These are phyloP conservation scores for Delphinella strobiligena DNA, from an alignment of 2,329 filamentous ascomycete species.

Conservation along the genomic window DNA sequence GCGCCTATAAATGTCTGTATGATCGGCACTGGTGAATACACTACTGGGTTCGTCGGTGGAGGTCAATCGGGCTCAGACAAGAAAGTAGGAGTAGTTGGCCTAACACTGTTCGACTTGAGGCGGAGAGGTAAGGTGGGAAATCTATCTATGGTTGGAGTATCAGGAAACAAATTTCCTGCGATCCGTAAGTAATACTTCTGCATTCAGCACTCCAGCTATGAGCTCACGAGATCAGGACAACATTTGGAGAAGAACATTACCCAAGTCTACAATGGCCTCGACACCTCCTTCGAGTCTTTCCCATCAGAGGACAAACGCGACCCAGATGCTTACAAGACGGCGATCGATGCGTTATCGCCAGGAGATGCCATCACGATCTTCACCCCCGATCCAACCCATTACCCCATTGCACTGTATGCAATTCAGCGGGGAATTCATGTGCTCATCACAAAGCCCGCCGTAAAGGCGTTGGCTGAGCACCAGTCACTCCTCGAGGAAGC, in stretches of 20 bases:
- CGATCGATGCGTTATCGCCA: constrained; percentile 69
- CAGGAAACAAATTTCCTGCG: constrained; percentile 79
- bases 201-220: not conserved
- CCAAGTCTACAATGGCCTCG: constrained; percentile 76
- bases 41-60: constrained; percentile 81
- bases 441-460: constrained; percentile 86
- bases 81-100: constrained; percentile 85
- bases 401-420: constrained; percentile 82
- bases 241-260: constrained; percentile 82
- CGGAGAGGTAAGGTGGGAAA: constrained; percentile 78
- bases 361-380: constrained; percentile 93
- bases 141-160: constrained; percentile 80
- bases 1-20: constrained; percentile 38
- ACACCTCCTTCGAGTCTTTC: constrained; percentile 75
- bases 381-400: constrained; percentile 88
- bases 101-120: constrained; percentile 81
- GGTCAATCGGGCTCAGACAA: constrained; percentile 82
- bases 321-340: constrained; percentile 72
- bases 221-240: constrained; percentile 41
- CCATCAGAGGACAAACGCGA: constrained; percentile 63
- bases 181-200: constrained; percentile 51
- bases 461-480: constrained; percentile 73
- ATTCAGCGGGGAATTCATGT: constrained; percentile 83
- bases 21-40: constrained; percentile 90
- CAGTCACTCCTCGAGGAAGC: constrained; percentile 61